Percentiles rank a stretch among this genome's conserved stretches.
These are phyloP conservation scores for Hebeloma cylindrosporum DNA, from an alignment of 768 basidiomycete species.

Conservation along the genomic window DNA sequence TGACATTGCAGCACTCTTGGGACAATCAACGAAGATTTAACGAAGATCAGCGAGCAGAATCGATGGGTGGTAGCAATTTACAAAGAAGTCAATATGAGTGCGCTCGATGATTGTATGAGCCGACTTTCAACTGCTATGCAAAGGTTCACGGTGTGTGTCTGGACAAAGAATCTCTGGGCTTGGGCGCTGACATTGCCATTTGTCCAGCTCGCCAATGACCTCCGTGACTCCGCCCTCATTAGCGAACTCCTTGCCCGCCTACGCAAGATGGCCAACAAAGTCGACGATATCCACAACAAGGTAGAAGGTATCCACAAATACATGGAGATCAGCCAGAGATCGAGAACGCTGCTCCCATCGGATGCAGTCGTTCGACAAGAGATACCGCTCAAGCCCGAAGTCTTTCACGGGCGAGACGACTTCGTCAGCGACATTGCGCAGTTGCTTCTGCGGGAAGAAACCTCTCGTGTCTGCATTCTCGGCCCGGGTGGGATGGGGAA, in stretches of 20 bases:
- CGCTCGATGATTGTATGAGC: conserved; percentile 14
- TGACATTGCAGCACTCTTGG: conserved; percentile 9
- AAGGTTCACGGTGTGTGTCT: conserved; percentile 10
- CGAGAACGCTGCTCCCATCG: neutral
- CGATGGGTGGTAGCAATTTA: conserved; percentile 12
- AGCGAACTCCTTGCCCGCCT: too few species aligned
- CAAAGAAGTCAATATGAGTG: conserved; percentile 12
- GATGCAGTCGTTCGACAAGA: neutral
- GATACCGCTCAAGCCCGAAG: too few species aligned
- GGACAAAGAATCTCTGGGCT: neutral
- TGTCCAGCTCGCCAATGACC: too few species aligned
- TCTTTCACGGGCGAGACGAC: too few species aligned
- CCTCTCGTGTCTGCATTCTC: conserved; percentile 22
- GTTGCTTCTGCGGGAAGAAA: too few species aligned
- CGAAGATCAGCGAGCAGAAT: conserved; percentile 13
- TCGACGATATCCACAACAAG: too few species aligned
- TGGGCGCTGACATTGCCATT: too few species aligned
- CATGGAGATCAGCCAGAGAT: too few species aligned
- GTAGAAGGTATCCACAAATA: too few species aligned
- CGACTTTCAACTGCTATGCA: conserved; percentile 12
- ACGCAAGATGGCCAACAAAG: too few species aligned
- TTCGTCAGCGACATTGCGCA: too few species aligned
- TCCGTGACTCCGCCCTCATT: too few species aligned
- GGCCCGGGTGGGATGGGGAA: conserved; percentile 41
- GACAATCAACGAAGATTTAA: conserved; percentile 12